A percentile compares a stretch with the other conserved stretches of the same genome.
Evolutionary conservation across 306 rosid species (phyloP).

Genomic region (cucumber (Cucumis sativus)): DNA sequence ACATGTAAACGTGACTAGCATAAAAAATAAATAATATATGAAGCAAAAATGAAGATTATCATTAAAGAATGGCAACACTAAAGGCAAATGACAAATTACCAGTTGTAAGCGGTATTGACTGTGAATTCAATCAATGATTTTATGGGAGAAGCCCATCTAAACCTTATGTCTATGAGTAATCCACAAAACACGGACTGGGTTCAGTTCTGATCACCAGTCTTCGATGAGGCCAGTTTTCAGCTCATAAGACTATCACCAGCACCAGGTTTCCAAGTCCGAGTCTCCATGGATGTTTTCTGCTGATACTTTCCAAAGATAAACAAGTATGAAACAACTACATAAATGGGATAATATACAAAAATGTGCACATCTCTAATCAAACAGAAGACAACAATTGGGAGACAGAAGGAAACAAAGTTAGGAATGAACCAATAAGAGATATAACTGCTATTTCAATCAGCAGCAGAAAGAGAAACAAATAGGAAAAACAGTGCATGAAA

Average conservation of each 20-base stretch:
- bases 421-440: slow-evolving; percentile 22
- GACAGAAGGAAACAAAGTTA: slow-evolving; percentile 29
- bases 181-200: not conserved
- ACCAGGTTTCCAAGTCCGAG: not conserved
- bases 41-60: not conserved
- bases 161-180: not conserved
- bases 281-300: slow-evolving; percentile 15
- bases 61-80: not conserved
- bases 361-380: slow-evolving; percentile 12
- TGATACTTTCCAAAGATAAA: slow-evolving; percentile 8
- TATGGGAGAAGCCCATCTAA: not conserved
- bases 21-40: not conserved
- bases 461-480: slow-evolving; percentile 17
- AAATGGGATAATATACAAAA: slow-evolving; percentile 22
- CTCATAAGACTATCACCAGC: not conserved
- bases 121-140: not conserved
- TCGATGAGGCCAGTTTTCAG: slow-evolving; percentile 1
- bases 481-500: slow-evolving; percentile 23
- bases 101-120: not conserved
- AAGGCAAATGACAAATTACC: not conserved
- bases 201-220: not conserved
- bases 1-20: not conserved
- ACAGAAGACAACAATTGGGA: slow-evolving; percentile 18
- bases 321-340: slow-evolving; percentile 30
- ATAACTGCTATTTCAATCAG: slow-evolving; percentile 29